Conservation (phyloP, 306 rosid genomes). For the Trifolium pratense region DNA sequence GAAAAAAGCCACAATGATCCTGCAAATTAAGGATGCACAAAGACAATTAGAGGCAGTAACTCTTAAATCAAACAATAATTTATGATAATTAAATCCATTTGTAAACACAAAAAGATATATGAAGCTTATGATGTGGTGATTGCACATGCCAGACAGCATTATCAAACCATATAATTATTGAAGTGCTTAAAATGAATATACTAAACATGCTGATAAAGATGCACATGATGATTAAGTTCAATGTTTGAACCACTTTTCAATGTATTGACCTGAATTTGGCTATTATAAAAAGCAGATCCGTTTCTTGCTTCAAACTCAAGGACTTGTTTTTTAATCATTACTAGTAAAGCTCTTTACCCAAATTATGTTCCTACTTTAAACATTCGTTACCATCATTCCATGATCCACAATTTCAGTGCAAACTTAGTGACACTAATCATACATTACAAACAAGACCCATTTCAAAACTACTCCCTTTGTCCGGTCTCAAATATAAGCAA, state of each 20-base stretch:
- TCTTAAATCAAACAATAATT: background rate
- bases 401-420: conserved; percentile 14
- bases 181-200: conserved; percentile 32
- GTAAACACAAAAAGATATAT: too few species aligned
- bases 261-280: conserved; percentile 31
- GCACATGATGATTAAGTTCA: conserved; percentile 35
- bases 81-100: background rate
- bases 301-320: conserved; percentile 29
- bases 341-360: conserved; percentile 21
- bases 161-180: background rate
- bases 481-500: too few species aligned
- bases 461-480: background rate
- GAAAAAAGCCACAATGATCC: conserved; percentile 83
- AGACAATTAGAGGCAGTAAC: conserved; percentile 7
- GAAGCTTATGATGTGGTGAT: too few species aligned
- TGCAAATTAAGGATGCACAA: conserved; percentile 44
- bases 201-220: conserved; percentile 14
- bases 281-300: conserved; percentile 37
- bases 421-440: background rate
- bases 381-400: background rate
- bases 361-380: background rate
- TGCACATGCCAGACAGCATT: conserved; percentile 3
- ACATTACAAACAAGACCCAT: background rate
- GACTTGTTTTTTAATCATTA: conserved; percentile 22
- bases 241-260: conserved; percentile 34